Evolutionary conservation across 2,329 filamentous ascomycete species (phyloP), one percentile per base, ranked within the genome.

Genomic region (Gaeumannomyces tritici): DNA sequence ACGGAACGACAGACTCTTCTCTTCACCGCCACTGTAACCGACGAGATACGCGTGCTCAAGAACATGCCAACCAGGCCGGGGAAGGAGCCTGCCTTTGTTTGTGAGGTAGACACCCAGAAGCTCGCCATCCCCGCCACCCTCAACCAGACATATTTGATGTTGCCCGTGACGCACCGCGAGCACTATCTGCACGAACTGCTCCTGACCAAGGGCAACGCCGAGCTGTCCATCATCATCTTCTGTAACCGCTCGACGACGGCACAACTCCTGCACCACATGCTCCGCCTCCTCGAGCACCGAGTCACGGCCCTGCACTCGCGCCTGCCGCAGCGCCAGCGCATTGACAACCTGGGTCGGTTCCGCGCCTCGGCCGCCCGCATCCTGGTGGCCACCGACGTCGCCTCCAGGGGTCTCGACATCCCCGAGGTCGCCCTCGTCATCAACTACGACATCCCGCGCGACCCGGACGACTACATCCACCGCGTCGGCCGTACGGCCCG

Each of bases 391-490:
- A 99, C 95, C 0, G 95, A 99, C 72, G 93, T 99, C 18, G 95
- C 95, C 0, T 90, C 92, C 26, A 85, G 95, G 73, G 95, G 95
- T 81, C 84, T 99, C 4, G 95, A 99, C 77, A 97, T 99, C 65
- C 93, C 93, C 1, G 90, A 92, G 67, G 93, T 98, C 8, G 88
- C 84, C 62, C 76, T 98, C 21, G 95, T 99, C 2, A 79, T 99
- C 71, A 98, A 99, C 76, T 99, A 93, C 75, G 95, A 99, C 72
- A 86, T 99, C 0, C 95, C 95, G 0, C 87, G 93, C n/a, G 91
- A 97, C 71, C 91, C 93, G 3, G 93, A 97, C 73, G 93, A 97
- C 75, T 99, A 99, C 74, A 95, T 99, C 67, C 95, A 99, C 77
- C 87, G 95, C 15, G 93, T 97, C 60, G 95, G 95, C 73, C 89